Conservation (phyloP, 768 basidiomycete genomes). For the Lentinula raphanica region DNA sequence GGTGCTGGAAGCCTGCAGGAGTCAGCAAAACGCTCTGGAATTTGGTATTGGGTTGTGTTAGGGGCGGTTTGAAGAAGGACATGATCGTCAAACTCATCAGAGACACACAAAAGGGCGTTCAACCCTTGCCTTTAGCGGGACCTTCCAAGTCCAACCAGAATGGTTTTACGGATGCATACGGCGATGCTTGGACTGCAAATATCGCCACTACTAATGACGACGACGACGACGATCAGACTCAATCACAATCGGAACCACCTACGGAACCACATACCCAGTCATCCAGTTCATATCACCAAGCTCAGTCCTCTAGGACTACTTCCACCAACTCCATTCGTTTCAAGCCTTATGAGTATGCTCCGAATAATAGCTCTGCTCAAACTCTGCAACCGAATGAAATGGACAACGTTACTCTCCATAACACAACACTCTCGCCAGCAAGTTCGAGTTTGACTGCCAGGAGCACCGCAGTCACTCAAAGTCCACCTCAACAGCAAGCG, state of each 20-base stretch:
- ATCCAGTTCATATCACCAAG: not conserved
- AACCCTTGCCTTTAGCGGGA: constrained; percentile 22
- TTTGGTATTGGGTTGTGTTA: constrained; percentile 57
- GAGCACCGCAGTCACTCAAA: not conserved
- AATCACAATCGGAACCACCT: not conserved
- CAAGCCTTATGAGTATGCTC: not conserved
- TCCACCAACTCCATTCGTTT: not conserved
- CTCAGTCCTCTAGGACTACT: not conserved
- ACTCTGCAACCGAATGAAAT: not conserved
- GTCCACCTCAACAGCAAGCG: not conserved
- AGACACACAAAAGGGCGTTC: constrained; percentile 51
- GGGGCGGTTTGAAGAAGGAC: constrained; percentile 56
- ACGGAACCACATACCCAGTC: not conserved
- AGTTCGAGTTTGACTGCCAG: not conserved
- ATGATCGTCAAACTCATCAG: constrained; percentile 54
- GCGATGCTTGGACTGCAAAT: constrained; percentile 61
- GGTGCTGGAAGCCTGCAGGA: constrained; percentile 76
- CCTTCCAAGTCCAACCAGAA: constrained; percentile 13
- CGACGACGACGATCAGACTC: not conserved
- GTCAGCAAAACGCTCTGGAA: constrained; percentile 72
- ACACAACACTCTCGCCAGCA: not conserved
- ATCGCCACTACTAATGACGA: constrained; percentile 24
- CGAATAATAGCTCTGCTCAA: not conserved
- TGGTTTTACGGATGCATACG: constrained; percentile 46
- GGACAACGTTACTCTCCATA: not conserved